Conservation (phyloP, 768 basidiomycete genomes). For the Rhodotorula diobovata region DNA sequence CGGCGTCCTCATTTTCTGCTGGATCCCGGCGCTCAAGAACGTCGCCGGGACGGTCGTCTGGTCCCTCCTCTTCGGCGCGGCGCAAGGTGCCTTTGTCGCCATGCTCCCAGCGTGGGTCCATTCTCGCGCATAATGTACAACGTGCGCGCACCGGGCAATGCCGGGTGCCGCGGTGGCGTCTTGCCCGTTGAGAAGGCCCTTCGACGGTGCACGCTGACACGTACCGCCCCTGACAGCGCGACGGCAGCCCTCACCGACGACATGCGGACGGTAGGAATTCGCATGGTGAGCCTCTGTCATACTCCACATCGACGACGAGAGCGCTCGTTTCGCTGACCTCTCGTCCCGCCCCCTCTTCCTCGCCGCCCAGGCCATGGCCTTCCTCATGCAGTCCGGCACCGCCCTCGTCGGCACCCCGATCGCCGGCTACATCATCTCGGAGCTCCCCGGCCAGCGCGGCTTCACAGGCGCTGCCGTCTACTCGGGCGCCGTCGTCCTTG, state of each 20-base stretch:
- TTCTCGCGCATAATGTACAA: too few relatives aligned
- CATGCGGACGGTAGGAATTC: constrained; percentile 42
- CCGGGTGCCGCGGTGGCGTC: too few relatives aligned
- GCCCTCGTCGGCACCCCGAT: constrained; percentile 44
- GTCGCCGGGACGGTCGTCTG: constrained; percentile 43
- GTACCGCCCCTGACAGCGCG: background rate
- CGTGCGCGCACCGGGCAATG: too few relatives aligned
- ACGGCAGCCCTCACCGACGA: constrained; percentile 42
- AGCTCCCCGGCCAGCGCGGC: constrained; percentile 31
- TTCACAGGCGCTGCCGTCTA: constrained; percentile 31
- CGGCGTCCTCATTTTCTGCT: constrained; percentile 39
- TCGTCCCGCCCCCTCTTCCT: background rate
- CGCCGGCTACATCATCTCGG: constrained; percentile 44
- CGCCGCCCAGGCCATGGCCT: constrained; percentile 36
- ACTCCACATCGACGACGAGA: too few relatives aligned
- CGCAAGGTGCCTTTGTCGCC: constrained; percentile 42
- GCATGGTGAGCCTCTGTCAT: constrained; percentile 16
- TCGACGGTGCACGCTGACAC: background rate
- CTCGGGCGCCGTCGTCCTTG: constrained; percentile 17
- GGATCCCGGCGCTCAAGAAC: constrained; percentile 38
- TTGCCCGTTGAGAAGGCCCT: too few relatives aligned
- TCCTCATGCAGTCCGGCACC: constrained; percentile 41
- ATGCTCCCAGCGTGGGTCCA: constrained; percentile 37
- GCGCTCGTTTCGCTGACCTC: too few relatives aligned
- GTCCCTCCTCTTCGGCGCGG: constrained; percentile 44